phyloP scores from a whole-genome alignment of 768 basidiomycete genomes.

The Rhizopogon roseolus region DNA sequence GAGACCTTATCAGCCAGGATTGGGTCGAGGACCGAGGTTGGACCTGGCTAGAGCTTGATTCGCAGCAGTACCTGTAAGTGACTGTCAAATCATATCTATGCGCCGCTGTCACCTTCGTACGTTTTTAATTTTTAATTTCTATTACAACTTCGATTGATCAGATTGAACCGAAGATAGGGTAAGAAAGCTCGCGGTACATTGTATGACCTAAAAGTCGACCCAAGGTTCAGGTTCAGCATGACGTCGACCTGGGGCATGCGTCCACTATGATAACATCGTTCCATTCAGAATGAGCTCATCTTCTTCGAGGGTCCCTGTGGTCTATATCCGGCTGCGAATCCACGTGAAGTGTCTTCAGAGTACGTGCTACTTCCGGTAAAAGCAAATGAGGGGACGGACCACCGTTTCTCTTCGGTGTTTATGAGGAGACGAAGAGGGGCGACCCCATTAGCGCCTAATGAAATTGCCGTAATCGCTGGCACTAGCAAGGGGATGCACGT shows the following conservation, averaged over 20 bases:
- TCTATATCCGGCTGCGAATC: background rate
- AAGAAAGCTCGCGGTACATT: background rate
- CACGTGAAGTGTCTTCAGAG: background rate
- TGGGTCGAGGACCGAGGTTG: too few species aligned
- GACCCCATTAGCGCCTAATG: background rate
- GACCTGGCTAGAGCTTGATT: background rate
- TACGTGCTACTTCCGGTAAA: background rate
- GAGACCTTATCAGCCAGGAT: background rate
- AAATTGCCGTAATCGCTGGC: background rate
- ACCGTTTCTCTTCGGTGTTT: slow-evolving; percentile 1
- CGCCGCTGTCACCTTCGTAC: background rate
- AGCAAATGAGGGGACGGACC: background rate
- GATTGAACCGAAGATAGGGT: background rate
- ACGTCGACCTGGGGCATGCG: background rate
- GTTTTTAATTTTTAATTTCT: slow-evolving; percentile 3
- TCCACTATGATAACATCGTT: background rate
- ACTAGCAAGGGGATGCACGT: background rate
- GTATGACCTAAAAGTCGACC: background rate
- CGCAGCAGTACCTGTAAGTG: too few species aligned
- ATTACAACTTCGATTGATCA: background rate
- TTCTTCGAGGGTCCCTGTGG: background rate
- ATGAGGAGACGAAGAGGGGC: background rate
- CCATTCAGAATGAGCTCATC: background rate
- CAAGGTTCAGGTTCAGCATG: background rate
- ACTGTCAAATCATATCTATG: background rate